Conservation (phyloP, 75 land plant species). For the Selaginella moellendorffii region DNA sequence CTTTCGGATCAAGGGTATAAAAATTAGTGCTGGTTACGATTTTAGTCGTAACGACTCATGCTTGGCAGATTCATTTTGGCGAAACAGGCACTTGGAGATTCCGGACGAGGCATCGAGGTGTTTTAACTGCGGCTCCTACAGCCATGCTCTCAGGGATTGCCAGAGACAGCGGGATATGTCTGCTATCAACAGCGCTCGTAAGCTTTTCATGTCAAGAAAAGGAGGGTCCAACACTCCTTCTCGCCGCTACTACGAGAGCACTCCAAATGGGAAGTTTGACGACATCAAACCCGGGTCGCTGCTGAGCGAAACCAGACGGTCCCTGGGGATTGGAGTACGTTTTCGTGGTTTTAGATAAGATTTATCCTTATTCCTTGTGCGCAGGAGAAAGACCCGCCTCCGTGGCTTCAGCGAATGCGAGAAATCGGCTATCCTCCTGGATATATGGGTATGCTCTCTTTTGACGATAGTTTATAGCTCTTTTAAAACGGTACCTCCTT, state of each 20-base stretch:
- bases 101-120: constrained; percentile 54
- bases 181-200: constrained; percentile 73
- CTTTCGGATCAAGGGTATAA: background rate
- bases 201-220: constrained; percentile 35
- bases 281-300: constrained; percentile 59
- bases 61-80: background rate
- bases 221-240: constrained; percentile 26
- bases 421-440: constrained; percentile 85
- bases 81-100: constrained; percentile 25
- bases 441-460: constrained; percentile 45
- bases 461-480: background rate
- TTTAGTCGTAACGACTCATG: background rate
- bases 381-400: constrained; percentile 88
- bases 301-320: constrained; percentile 47
- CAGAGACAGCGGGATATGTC: constrained; percentile 62
- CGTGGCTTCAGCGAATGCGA: constrained; percentile 76
- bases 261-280: constrained; percentile 69
- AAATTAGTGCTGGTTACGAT: background rate
- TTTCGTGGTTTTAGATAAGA: background rate
- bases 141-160: constrained; percentile 71
- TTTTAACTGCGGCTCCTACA: constrained; percentile 93
- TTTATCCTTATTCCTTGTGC: background rate
- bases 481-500: constrained; percentile 22
- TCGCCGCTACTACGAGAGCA: constrained; percentile 61
- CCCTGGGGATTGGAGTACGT: constrained; percentile 68